phyloP scores from a whole-genome alignment of 2,329 filamentous ascomycete genomes.

The Xylaria sp. region DNA sequence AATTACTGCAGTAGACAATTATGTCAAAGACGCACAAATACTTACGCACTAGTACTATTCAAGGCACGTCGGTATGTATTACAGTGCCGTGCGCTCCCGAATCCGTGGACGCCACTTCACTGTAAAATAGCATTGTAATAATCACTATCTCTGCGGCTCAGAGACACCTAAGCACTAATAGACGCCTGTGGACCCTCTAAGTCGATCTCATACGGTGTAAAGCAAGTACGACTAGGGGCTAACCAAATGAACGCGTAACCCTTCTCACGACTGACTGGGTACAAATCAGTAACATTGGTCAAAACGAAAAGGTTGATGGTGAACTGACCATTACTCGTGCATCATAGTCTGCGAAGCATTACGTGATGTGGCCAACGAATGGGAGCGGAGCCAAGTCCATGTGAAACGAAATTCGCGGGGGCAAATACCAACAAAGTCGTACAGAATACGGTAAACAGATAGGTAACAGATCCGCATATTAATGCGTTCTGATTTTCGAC shows the following conservation, averaged over 20 bases:
- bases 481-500: not conserved
- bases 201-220: slow-evolving; percentile 25
- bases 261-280: slow-evolving; percentile 23
- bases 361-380: slow-evolving; percentile 16
- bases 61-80: not conserved
- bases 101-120: slow-evolving; percentile 23
- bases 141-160: not conserved
- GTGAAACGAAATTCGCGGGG: slow-evolving; percentile 18
- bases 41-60: not conserved
- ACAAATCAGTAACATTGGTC: slow-evolving; percentile 7
- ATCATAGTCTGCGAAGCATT: slow-evolving; percentile 22
- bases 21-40: not conserved
- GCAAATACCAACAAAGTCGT: not conserved
- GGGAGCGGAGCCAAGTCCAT: slow-evolving; percentile 9
- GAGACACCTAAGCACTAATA: slow-evolving; percentile 14
- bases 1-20: not conserved
- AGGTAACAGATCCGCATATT: slow-evolving; percentile 7
- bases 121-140: not conserved
- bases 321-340: slow-evolving; percentile 25
- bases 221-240: not conserved
- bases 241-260: slow-evolving; percentile 31
- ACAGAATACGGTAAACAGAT: not conserved
- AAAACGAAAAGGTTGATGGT: slow-evolving; percentile 6
- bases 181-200: slow-evolving; percentile 7
- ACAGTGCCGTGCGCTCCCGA: not conserved